phyloP scores from a whole-genome alignment of 2,329 filamentous ascomycete genomes.

The Colletotrichum nymphaeae region DNA sequence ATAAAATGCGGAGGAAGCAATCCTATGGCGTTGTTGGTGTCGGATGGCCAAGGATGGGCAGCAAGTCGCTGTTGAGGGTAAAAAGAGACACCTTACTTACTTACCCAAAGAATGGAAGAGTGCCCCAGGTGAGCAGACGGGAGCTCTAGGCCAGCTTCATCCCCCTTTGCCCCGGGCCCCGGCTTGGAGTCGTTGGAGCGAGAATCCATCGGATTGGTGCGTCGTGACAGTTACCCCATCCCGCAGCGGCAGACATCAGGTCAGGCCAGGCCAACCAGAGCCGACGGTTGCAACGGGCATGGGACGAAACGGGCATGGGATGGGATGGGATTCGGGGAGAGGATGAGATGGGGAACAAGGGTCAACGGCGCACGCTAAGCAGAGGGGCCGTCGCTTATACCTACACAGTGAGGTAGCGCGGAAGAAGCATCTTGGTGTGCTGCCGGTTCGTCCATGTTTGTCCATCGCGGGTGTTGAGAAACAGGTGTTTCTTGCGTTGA shows the following conservation, averaged over 20 bases:
- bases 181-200: slow-evolving; percentile 2
- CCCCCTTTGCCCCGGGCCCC: slow-evolving; percentile 16
- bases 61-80: background rate
- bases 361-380: slow-evolving; percentile 18
- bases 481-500: background rate
- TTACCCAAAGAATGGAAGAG: background rate
- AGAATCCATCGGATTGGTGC: slow-evolving; percentile 5
- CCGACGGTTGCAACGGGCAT: slow-evolving; percentile 27
- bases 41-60: background rate
- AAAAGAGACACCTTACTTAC: too few relatives aligned
- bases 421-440: background rate
- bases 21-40: slow-evolving; percentile 4
- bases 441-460: background rate
- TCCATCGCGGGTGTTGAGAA: background rate
- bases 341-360: slow-evolving; percentile 10
- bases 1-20: slow-evolving; percentile 30
- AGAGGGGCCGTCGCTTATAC: slow-evolving; percentile 8
- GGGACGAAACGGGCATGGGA: slow-evolving; percentile 32
- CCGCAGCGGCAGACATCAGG: slow-evolving; percentile 6
- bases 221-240: slow-evolving; percentile 13
- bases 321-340: slow-evolving; percentile 17
- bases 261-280: slow-evolving; percentile 28
- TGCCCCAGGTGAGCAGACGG: background rate
- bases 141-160: slow-evolving; percentile 11
- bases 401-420: background rate